Evolutionary conservation across 2,329 filamentous ascomycete genomes (phyloP).

Genomic region (Colletotrichum tropicicola): DNA sequence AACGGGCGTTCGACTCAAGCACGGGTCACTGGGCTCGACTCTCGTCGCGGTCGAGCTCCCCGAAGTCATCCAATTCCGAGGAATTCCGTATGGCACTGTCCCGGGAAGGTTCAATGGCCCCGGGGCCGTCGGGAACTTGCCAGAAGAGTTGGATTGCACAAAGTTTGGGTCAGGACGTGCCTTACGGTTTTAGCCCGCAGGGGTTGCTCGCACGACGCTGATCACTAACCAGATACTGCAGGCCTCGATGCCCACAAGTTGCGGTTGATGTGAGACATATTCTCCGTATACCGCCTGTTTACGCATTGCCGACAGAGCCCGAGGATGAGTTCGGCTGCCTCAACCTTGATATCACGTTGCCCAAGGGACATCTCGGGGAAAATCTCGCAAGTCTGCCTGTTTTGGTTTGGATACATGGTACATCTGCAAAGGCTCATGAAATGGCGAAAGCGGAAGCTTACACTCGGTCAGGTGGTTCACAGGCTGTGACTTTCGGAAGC

Average conservation of each 20-base stretch:
- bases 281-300: slow-evolving; percentile 49
- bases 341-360: slow-evolving; percentile 50
- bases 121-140: neutral
- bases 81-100: slow-evolving; percentile 20
- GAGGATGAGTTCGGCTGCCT: slow-evolving; percentile 54
- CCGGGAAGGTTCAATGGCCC: slow-evolving; percentile 9
- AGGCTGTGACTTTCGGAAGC: slow-evolving; percentile 53
- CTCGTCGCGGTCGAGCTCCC: neutral
- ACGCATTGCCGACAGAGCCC: slow-evolving; percentile 30
- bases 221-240: slow-evolving; percentile 33
- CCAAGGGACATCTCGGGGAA: neutral
- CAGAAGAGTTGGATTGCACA: slow-evolving; percentile 3
- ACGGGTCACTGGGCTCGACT: slow-evolving; percentile 1
- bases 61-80: slow-evolving; percentile 7
- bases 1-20: neutral
- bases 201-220: too few species aligned
- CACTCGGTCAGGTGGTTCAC: slow-evolving; percentile 45
- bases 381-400: slow-evolving; percentile 42
- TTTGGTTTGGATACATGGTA: slow-evolving; percentile 55
- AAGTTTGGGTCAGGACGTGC: slow-evolving; percentile 15
- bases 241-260: slow-evolving; percentile 51
- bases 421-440: neutral
- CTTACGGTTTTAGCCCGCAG: too few species aligned
- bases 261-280: slow-evolving; percentile 51
- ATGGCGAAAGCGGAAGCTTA: too few species aligned